Evolutionary conservation across 2,329 filamentous ascomycete genomes (phyloP), one percentile per base, ranked within the genome.

Genomic region (Phyllosticta citribraziliensis): DNA sequence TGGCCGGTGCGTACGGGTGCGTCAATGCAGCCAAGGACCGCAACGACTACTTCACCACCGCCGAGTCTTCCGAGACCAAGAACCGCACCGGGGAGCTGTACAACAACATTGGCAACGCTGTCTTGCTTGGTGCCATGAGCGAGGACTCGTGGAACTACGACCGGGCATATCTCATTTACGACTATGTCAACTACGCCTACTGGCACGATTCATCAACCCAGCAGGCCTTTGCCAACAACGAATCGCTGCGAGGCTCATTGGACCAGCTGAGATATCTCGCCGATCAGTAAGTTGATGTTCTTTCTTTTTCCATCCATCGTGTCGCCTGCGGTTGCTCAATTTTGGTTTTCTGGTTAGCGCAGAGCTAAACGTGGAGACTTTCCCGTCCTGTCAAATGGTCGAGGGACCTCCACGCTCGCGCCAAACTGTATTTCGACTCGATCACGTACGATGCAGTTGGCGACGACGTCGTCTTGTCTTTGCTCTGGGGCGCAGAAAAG

Each of bases 161-260:
- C 10, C 80, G 84, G 61, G 82, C 82, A 2, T 76, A 79, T 63
- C 67, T 74, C 12, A 80, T 86, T 63, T 81, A 77, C 59, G 82
- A 86, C 63, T 84, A 80, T 65, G 70, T 85, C 53, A 75, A 78
- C 33, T 85, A 85, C 68, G 74, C 78, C 50, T 76, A 76, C 57
- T 66, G 73, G 19, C 82, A 86, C 70, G 82, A 85, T 65, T 66
- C 67, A 10, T 77, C 73, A 5, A 70, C 78, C 22, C 67, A 71
- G 55, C 62, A 67, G 2, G 63, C 67, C 1, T 66, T 78, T n/a
- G 56, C 66, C n/a, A 70, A 70, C 54, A 66, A 71, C 56, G 66
- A 69, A 61, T 66, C 55, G 2, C 50, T 62, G 20, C 24, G 24
- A 10, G 52, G 56, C 5, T 61, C 35, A 61, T 66, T 72, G 24